These are phyloP conservation scores for Nephelium lappaceum DNA, from an alignment of 345 rosid genomes.

Conservation along the genomic window DNA sequence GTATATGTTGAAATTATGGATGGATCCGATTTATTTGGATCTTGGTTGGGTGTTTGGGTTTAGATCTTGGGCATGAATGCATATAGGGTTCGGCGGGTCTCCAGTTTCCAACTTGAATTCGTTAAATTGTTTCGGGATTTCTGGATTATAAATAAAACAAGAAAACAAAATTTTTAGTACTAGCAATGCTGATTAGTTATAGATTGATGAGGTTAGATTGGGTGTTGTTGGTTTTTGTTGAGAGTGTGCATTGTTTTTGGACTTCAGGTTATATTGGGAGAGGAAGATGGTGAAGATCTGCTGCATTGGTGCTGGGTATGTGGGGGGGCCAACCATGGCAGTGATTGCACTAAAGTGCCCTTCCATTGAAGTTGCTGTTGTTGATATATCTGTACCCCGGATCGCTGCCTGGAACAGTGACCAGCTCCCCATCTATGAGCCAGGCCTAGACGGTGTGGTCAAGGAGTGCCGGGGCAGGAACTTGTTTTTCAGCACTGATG, in stretches of 20 bases:
- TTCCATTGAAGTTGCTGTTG: slow-evolving; percentile 81
- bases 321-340: slow-evolving; percentile 97
- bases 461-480: slow-evolving; percentile 86
- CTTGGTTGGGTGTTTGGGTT: background rate
- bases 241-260: background rate
- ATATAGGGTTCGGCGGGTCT: no score
- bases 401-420: slow-evolving; percentile 90
- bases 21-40: slow-evolving; percentile 9
- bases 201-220: no score
- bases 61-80: slow-evolving; percentile 4
- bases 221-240: no score
- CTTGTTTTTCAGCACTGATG: slow-evolving; percentile 89
- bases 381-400: slow-evolving; percentile 78
- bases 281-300: slow-evolving; percentile 92
- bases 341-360: slow-evolving; percentile 95
- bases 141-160: no score
- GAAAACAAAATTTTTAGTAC: no score
- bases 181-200: no score
- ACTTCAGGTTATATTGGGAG: slow-evolving; percentile 24
- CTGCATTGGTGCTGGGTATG: slow-evolving; percentile 98
- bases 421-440: slow-evolving; percentile 89
- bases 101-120: no score
- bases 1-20: background rate
- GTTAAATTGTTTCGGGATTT: no score
- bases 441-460: slow-evolving; percentile 83